Percentiles rank a stretch among this genome's conserved stretches.
Conservation (phyloP, 139 green algal species). For the Chlorella sp. region DNA sequence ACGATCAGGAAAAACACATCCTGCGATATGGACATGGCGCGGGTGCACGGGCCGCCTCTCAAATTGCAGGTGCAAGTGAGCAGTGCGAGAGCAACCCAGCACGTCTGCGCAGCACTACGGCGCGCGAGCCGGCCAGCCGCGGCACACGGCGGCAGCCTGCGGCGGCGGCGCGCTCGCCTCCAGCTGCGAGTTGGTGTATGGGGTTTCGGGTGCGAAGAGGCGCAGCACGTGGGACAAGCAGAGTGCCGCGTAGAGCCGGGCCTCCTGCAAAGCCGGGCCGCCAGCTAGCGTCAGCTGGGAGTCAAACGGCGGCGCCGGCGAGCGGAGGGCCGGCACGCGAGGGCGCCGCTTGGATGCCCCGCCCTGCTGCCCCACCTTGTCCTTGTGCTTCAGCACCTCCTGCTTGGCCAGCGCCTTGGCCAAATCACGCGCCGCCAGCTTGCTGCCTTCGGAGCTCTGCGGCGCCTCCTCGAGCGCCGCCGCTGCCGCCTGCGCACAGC, state of each 20-base stretch:
- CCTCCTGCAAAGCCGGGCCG: no score
- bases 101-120: not conserved
- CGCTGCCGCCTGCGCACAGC: constrained; percentile 32
- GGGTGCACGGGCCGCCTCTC: no score
- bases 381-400: constrained; percentile 42
- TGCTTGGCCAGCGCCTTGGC: constrained; percentile 29
- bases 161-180: constrained; percentile 19
- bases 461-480: constrained; percentile 38
- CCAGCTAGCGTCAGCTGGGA: no score
- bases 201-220: constrained; percentile 63
- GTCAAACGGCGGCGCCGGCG: no score
- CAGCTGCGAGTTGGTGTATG: constrained; percentile 55
- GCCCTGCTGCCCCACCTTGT: constrained; percentile 45
- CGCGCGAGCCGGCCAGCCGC: not conserved
- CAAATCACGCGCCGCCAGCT: constrained; percentile 30
- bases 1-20: constrained; percentile 59
- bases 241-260: constrained; percentile 48
- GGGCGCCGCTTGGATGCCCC: no score
- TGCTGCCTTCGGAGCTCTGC: constrained; percentile 47
- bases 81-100: not conserved
- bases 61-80: constrained; percentile 10
- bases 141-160: not conserved
- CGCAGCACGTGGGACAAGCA: constrained; percentile 61
- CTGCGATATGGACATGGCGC: no score
- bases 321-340: no score